Evolutionary conservation across 495 filamentous ascomycete genomes (phyloP), one percentile per base, ranked within the genome.

Genomic region (Chaetomidium leptoderma): DNA sequence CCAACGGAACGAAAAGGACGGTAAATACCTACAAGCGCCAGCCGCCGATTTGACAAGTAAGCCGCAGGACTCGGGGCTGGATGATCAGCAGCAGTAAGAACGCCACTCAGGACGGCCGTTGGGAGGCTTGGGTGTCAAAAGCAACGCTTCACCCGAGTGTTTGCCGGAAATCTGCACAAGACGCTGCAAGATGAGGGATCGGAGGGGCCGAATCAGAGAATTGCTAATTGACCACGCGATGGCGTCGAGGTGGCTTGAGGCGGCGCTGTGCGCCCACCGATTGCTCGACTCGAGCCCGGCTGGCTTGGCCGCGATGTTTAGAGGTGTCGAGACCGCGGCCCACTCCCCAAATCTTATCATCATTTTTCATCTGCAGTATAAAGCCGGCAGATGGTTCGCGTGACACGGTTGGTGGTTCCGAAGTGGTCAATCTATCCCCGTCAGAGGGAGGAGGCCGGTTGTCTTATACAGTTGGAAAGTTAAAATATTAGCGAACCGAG

Each of bases 371-470:
- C 67, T 68, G 56, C 57, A 66, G 32, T 65, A 56, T 68, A 62
- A 68, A 72, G 63, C 67, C 65, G 65, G 69, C 65, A 68, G 64
- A 68, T 67, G 61, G 48, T 58, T 55, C 57, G 63, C 44, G 61
- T 65, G 61, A 63, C 60, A 62, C 55, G 48, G 57, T 60, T n/a
- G n/a, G n/a, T n/a, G n/a, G n/a, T n/a, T n/a, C n/a, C n/a, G n/a
- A 63, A 60, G 59, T 42, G 46, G 58, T 16, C 58, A 63, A 64
- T 65, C 29, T 57, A 42, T 55, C 33, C 55, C 52, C 51, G 59
- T 63, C 49, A 55, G 56, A 58, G 50, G 32, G 60, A 42, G n/a
- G n/a, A 53, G 54, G 42, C 32, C 21, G 40, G 37, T 50, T 53
- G 45, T 37, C 46, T 59, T 44, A 63, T 51, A 53, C 46, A 36